These are phyloP conservation scores for Rutstroemia sp. DNA, from an alignment of 2,329 filamentous ascomycete species.

Conservation along the genomic window DNA sequence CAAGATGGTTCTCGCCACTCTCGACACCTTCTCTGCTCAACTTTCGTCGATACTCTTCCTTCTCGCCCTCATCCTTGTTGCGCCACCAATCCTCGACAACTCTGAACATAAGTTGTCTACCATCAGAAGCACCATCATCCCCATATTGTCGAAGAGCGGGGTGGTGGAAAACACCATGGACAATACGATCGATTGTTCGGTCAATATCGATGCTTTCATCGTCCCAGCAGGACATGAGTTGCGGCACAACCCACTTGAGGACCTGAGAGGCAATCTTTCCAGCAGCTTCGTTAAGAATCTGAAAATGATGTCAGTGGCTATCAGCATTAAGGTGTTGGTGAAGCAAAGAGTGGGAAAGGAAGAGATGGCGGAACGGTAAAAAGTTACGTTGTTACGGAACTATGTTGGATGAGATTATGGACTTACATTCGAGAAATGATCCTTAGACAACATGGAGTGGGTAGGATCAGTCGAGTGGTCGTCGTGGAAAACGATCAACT, in stretches of 20 bases:
- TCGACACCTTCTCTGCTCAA: constrained; percentile 72
- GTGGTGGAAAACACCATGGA: constrained; percentile 79
- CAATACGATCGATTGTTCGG: constrained; percentile 66
- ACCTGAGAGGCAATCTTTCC: constrained; percentile 74
- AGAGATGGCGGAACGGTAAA: too few relatives aligned
- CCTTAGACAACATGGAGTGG: constrained; percentile 93
- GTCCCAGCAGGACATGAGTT: constrained; percentile 83
- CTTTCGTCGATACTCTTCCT: constrained; percentile 63
- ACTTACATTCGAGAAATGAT: constrained; percentile 60
- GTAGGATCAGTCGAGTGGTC: constrained; percentile 73
- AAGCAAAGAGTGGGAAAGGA: too few relatives aligned
- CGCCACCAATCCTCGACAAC: constrained; percentile 80
- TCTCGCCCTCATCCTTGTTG: constrained; percentile 52
- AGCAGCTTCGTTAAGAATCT: constrained; percentile 76
- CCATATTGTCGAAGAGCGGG: constrained; percentile 69
- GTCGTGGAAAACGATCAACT: constrained; percentile 80
- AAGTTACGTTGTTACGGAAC: too few relatives aligned
- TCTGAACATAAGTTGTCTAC: constrained; percentile 70
- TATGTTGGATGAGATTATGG: neutral
- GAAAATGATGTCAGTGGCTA: neutral
- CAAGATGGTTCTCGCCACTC: constrained; percentile 76
- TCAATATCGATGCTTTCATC: constrained; percentile 64
- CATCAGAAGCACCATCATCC: constrained; percentile 62
- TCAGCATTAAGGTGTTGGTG: too few relatives aligned
- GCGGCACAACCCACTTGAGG: constrained; percentile 79